Percentiles rank a stretch among this genome's conserved stretches.
Evolutionary conservation across 495 filamentous ascomycete species (phyloP).

Genomic region (Neurospora intermedia): DNA sequence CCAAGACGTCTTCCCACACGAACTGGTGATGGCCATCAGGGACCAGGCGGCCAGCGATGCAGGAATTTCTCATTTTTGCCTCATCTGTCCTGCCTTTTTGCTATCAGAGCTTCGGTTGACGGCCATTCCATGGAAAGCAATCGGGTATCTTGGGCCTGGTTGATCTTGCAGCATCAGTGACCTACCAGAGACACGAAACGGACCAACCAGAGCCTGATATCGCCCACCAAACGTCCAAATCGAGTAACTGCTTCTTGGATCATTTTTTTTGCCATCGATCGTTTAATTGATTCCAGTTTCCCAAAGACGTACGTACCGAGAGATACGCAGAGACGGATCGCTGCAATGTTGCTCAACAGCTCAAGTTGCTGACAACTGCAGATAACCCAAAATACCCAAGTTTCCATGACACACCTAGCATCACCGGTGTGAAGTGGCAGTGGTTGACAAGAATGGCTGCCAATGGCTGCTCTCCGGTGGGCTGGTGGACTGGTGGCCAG

Average conservation of each 20-base stretch:
- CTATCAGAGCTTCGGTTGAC: not conserved
- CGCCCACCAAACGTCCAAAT: not conserved
- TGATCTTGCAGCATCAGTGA: not conserved
- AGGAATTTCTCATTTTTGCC: not conserved
- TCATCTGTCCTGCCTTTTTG: not conserved
- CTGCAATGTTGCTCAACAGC: not conserved
- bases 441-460: not conserved
- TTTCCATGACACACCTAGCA: no score
- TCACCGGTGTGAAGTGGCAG: slow-evolving; percentile 7
- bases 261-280: no score
- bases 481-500: not conserved
- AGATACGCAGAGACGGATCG: not conserved
- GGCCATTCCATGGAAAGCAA: no score
- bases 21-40: not conserved
- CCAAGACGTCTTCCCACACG: not conserved
- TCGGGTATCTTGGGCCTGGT: not conserved
- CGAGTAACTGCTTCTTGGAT: not conserved
- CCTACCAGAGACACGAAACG: not conserved
- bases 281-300: no score
- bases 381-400: slow-evolving; percentile 6
- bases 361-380: not conserved
- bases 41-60: not conserved
- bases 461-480: not conserved
- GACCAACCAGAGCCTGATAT: not conserved
- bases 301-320: not conserved